Conservation (phyloP, 768 basidiomycete species). For the Psilocybe sp. region DNA sequence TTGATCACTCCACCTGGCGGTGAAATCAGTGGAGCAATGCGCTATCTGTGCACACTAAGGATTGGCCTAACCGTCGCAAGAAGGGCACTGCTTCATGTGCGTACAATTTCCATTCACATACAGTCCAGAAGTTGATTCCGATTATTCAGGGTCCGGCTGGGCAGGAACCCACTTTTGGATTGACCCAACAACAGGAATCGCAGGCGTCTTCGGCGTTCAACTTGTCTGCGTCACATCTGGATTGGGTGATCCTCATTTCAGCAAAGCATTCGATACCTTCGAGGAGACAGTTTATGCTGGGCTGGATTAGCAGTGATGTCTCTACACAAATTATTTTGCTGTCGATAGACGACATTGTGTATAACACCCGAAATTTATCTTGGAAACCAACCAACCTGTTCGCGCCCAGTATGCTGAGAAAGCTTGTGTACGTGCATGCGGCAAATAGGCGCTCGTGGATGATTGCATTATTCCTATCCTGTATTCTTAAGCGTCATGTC, state of each 20-base stretch:
- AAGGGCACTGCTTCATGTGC: slow-evolving; percentile 11
- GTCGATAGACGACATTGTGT: background rate
- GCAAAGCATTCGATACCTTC: background rate
- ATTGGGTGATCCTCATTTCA: background rate
- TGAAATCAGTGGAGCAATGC: slow-evolving; percentile 18
- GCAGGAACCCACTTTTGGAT: slow-evolving; percentile 4
- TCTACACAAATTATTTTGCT: background rate
- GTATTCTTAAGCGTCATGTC: no score
- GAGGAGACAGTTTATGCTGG: background rate
- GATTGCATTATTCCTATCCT: no score
- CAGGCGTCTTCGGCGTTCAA: background rate
- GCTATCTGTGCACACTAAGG: slow-evolving; percentile 18
- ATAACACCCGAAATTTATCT: background rate
- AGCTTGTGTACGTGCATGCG: no score
- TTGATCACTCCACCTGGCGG: background rate
- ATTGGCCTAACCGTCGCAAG: slow-evolving; percentile 18
- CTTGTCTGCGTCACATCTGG: slow-evolving; percentile 1
- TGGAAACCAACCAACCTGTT: background rate
- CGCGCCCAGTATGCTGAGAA: background rate
- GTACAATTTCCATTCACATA: background rate
- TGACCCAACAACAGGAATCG: slow-evolving; percentile 1
- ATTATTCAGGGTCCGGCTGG: slow-evolving; percentile 2
- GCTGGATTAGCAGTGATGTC: background rate
- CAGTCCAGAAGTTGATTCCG: background rate
- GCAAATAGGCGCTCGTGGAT: no score